phyloP scores from a whole-genome alignment of 1,139 yeast species.

The Kurtzmaniella quercitrusa region DNA sequence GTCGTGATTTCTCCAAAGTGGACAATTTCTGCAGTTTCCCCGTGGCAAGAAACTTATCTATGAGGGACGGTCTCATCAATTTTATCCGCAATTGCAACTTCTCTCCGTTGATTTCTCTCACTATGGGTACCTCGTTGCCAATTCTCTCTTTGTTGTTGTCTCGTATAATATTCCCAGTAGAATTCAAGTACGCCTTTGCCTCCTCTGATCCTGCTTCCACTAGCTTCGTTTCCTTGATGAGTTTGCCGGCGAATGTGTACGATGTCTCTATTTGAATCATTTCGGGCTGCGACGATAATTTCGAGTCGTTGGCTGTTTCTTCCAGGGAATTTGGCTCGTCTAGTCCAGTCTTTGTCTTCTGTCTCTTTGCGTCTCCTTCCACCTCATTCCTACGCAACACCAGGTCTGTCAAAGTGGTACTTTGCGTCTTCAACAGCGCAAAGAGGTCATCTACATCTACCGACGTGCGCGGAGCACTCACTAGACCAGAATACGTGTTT shows the following conservation, averaged over 20 bases:
- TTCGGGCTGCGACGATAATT: slow-evolving; percentile 26
- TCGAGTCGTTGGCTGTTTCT: no score
- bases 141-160: slow-evolving; percentile 1
- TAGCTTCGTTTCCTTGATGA: slow-evolving; percentile 68
- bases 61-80: slow-evolving; percentile 68
- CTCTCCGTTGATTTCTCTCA: slow-evolving; percentile 36
- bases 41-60: slow-evolving; percentile 51
- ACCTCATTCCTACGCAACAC: slow-evolving; percentile 26
- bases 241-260: slow-evolving; percentile 88
- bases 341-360: no score
- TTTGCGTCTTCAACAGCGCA: slow-evolving; percentile 19
- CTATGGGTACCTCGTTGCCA: slow-evolving; percentile 23
- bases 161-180: slow-evolving; percentile 34
- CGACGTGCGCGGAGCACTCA: slow-evolving; percentile 25
- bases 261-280: slow-evolving; percentile 69
- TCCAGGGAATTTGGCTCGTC: no score
- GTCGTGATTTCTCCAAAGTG: slow-evolving; percentile 84
- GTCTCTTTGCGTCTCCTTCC: slow-evolving; percentile 46
- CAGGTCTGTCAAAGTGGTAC: slow-evolving; percentile 11
- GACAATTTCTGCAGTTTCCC: slow-evolving; percentile 62
- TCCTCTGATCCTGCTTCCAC: slow-evolving; percentile 80
- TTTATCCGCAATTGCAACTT: slow-evolving; percentile 30
- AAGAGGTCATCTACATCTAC: slow-evolving; percentile 37
- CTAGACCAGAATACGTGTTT: background rate
- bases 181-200: slow-evolving; percentile 74